These are phyloP conservation scores for Usnea hakonensis DNA, from an alignment of 495 filamentous ascomycete genomes.

Conservation along the genomic window DNA sequence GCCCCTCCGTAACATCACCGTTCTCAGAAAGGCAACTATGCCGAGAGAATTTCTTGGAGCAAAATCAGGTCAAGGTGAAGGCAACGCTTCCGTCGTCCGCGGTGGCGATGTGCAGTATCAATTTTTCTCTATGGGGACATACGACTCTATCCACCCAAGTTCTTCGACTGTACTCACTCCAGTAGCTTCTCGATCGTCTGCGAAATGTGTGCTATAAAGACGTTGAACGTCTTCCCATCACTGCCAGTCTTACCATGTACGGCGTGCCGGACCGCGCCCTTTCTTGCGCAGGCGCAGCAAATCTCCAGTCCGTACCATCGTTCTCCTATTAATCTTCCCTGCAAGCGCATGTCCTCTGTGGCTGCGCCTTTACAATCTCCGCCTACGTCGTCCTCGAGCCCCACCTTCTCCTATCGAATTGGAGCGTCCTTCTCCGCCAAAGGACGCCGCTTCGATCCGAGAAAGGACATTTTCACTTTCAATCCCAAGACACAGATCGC, in stretches of 20 bases:
- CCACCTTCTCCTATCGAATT: slow-evolving; percentile 41
- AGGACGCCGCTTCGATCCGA: slow-evolving; percentile 61
- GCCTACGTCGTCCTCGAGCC: slow-evolving; percentile 18
- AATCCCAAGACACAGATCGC: slow-evolving; percentile 49
- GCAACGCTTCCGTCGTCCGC: neutral
- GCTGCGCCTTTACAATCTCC: slow-evolving; percentile 1
- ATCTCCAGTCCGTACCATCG: neutral
- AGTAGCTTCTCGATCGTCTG: neutral
- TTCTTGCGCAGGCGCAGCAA: neutral
- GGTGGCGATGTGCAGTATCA: neutral
- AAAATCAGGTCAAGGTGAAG: too few relatives aligned
- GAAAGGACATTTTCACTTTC: slow-evolving; percentile 67
- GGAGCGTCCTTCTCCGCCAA: slow-evolving; percentile 66
- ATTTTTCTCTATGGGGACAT: too few relatives aligned
- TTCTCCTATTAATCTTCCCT: neutral
- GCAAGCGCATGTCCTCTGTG: slow-evolving; percentile 4
- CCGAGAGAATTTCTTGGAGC: neutral
- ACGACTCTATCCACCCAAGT: too few relatives aligned
- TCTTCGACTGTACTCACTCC: too few relatives aligned
- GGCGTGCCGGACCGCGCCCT: neutral
- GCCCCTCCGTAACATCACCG: too few relatives aligned
- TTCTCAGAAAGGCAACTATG: neutral
- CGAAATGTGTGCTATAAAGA: neutral
- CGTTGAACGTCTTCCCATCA: neutral
- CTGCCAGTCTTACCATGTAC: neutral